Base-by-base conservation (phyloP, 306 rosid species). In the Lagenaria siceraria region DNA sequence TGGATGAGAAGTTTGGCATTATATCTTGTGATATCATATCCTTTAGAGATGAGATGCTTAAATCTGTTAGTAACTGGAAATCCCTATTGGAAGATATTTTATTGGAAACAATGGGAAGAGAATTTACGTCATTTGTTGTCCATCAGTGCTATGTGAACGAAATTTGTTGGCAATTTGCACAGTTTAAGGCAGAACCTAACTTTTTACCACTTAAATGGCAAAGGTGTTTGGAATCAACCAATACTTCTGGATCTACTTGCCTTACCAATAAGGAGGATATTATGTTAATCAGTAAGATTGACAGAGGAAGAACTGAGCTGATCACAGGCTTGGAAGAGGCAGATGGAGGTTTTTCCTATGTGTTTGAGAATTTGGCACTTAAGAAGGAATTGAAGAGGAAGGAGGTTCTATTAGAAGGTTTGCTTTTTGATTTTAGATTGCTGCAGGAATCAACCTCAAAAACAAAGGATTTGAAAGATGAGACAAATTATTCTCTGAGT, bases 361-460 rank as follows among this genome's bases (percentile, higher is more conserved):
- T 79, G 55, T 63, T 84, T 68, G 96, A 92, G 82, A 89, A 86
- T 79, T 70, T 81, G 72, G 82, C 87, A 80, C 88, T 95, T 64
- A 87, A 80, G 79, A 86, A 87, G 72, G 98, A 95, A 81, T 59
- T 95, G 80, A 74, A 81, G 80, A 82, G 98, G 89, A 95, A 92
- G 76, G 88, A 85, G 77, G 88, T 84, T 82, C 81, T 95, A 81
- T 80, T 92, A 35, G 98, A 92, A 49, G 97, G 98, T 40, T 84
- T 92, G 86, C 90, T 87, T 81, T 95, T 95, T 84, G 98, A 95
- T 85, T 89, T 95, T 64, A 89, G 91, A 58, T 80, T 89, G 84
- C 86, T 92, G 88, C 98, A 95, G 84, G 98, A 95, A 82, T 88
- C 94, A 52, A 80, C 98, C 79, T 85, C 98, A 78, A 90, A 81